These are phyloP conservation scores for Aspergillus ochraceoroseus DNA, from an alignment of 2,329 filamentous ascomycete genomes.

Conservation along the genomic window DNA sequence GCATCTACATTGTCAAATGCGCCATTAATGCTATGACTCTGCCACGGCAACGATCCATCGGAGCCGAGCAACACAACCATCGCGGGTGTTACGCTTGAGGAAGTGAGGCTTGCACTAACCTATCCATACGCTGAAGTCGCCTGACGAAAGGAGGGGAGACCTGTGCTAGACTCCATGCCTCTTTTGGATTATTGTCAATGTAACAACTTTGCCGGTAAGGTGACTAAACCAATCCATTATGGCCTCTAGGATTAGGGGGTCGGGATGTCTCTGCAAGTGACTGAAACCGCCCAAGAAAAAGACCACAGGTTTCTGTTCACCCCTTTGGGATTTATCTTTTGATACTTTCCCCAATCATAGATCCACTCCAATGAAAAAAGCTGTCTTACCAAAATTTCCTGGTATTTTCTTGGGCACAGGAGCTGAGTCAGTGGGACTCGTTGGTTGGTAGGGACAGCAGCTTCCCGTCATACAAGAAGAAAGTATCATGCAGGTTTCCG, in stretches of 20 bases:
- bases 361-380: slow-evolving; percentile 12
- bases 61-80: slow-evolving; percentile 12
- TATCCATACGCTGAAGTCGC: slow-evolving; percentile 14
- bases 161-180: slow-evolving; percentile 8
- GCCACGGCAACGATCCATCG: slow-evolving; percentile 18
- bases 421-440: slow-evolving; percentile 20
- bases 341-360: slow-evolving; percentile 7
- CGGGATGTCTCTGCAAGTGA: not conserved
- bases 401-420: slow-evolving; percentile 13
- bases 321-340: not conserved
- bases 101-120: slow-evolving; percentile 15
- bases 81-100: slow-evolving; percentile 17
- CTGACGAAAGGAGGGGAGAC: slow-evolving; percentile 14
- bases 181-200: slow-evolving; percentile 3
- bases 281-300: slow-evolving; percentile 7
- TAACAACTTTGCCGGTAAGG: slow-evolving; percentile 4
- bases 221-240: not conserved
- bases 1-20: slow-evolving; percentile 11
- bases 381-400: slow-evolving; percentile 12
- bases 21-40: slow-evolving; percentile 1
- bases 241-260: no score
- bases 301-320: not conserved
- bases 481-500: slow-evolving; percentile 31
- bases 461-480: slow-evolving; percentile 29
- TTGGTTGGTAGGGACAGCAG: slow-evolving; percentile 24